phyloP scores from a whole-genome alignment of 2,329 filamentous ascomycete genomes.

The Lecanicillium sp. region DNA sequence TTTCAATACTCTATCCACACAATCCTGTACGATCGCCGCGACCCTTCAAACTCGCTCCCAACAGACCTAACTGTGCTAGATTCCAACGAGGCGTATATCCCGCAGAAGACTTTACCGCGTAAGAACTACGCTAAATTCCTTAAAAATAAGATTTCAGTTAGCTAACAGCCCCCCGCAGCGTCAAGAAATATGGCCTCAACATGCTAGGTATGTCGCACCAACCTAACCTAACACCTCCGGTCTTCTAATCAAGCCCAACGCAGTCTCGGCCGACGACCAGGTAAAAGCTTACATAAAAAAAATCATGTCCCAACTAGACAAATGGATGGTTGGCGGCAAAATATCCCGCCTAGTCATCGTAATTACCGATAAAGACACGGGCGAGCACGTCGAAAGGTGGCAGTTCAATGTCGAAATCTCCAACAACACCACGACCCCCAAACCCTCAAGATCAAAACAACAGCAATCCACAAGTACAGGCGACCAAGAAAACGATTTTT shows the following conservation, averaged over 20 bases:
- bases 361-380: constrained; percentile 93
- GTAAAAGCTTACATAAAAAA: constrained; percentile 99
- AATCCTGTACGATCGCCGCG: constrained; percentile 58
- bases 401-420: constrained; percentile 74
- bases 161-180: constrained; percentile 25
- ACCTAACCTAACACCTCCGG: neutral
- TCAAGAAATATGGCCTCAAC: constrained; percentile 99
- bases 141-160: neutral
- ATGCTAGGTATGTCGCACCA: constrained; percentile 61
- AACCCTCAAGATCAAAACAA: constrained; percentile 15
- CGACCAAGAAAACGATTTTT: constrained; percentile 63
- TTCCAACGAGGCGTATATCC: constrained; percentile 85
- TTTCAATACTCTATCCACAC: constrained; percentile 99
- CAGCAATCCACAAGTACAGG: constrained; percentile 30
- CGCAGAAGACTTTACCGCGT: constrained; percentile 93
- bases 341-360: constrained; percentile 96
- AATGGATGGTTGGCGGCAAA: constrained; percentile 96
- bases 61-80: constrained; percentile 31
- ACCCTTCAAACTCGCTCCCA: neutral
- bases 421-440: constrained; percentile 34
- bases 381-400: constrained; percentile 93
- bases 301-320: constrained; percentile 96
- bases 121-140: constrained; percentile 22
- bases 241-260: neutral
- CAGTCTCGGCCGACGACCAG: constrained; percentile 91